Base-by-base conservation (phyloP, 1,139 yeast species). In the Zygoascus meyerae region DNA sequence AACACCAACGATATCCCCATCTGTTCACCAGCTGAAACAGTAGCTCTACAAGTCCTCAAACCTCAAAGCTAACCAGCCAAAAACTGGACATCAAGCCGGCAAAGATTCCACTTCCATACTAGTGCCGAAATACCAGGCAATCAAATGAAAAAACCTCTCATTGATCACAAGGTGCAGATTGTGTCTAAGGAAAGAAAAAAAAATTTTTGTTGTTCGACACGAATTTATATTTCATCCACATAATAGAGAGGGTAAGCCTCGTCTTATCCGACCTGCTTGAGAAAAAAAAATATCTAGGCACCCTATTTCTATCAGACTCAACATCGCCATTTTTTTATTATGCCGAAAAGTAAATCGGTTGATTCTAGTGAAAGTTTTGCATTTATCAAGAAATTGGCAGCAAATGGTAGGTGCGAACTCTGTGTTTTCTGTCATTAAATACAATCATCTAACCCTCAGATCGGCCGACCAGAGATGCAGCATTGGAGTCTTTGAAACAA, bases 381-480 rank as follows among this genome's bases (percentile, higher is more conserved):
- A 2, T 84, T 87, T 62, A 86, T 87, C 34, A 86, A 84, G 67
- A 83, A 83, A 59, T 71, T 89, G 52, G 95, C 95, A 0, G 86
- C 95, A 6, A 86, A 86, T 58, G 85, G 73, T 68, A 52, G 18
- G 67, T 40, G n/a, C 30, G 11, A n/a, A 34, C n/a, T 16, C 29
- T 6, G 14, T 11, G 30, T 35, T 26, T 10, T 4, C 16, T 4
- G 37, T 15, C 9, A 10, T 26, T 11, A 15, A 15, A 29, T 12
- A 3, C 10, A 6, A 7, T 17, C n/a, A 11, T 9, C 40, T 47
- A 36, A 40, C 41, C 15, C 14, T 16, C 46, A 69, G 75, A 83
- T 56, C 77, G 86, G 50, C 76, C 75, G 11, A 78, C 83, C 1
- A 74, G 97, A 65, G 90, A 83, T 45, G 77, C 79, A 39, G 95